Evolutionary conservation across 768 basidiomycete species (phyloP).

Genomic region (Lactarius sanguifluus): DNA sequence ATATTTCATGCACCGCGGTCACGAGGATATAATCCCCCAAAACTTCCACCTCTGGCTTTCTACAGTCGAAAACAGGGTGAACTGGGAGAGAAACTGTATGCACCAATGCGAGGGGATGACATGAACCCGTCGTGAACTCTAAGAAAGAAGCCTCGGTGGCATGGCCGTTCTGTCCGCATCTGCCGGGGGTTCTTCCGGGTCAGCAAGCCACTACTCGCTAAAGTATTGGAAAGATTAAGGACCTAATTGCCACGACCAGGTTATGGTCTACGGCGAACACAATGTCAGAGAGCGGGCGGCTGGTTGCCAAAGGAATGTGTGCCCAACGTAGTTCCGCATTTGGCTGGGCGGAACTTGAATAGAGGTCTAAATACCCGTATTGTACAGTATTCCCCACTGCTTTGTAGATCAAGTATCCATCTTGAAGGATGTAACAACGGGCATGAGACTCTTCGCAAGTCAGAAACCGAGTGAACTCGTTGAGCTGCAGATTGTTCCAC

Average conservation of each 20-base stretch:
- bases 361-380: conserved; percentile 20
- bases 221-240: neutral
- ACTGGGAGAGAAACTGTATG: conserved; percentile 8
- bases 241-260: conserved; percentile 16
- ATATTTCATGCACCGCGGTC: neutral
- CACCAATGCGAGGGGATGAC: conserved; percentile 17
- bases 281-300: neutral
- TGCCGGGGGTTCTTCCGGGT: neutral
- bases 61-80: conserved; percentile 5
- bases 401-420: conserved; percentile 13
- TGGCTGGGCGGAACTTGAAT: neutral
- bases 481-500: neutral
- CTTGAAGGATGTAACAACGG: neutral
- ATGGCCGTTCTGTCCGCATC: neutral
- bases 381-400: neutral
- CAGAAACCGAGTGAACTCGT: neutral
- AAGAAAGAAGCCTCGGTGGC: neutral
- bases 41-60: conserved; percentile 11
- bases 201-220: neutral
- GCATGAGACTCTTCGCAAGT: neutral
- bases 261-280: conserved; percentile 20
- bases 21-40: conserved; percentile 18
- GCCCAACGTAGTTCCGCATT: conserved; percentile 6
- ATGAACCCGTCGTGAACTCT: conserved; percentile 14
- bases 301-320: neutral